A percentile compares a stretch with the other conserved stretches of the same genome.
Conservation (phyloP, 1,284 basidiomycete species). For the Hemileia vastatrix region DNA sequence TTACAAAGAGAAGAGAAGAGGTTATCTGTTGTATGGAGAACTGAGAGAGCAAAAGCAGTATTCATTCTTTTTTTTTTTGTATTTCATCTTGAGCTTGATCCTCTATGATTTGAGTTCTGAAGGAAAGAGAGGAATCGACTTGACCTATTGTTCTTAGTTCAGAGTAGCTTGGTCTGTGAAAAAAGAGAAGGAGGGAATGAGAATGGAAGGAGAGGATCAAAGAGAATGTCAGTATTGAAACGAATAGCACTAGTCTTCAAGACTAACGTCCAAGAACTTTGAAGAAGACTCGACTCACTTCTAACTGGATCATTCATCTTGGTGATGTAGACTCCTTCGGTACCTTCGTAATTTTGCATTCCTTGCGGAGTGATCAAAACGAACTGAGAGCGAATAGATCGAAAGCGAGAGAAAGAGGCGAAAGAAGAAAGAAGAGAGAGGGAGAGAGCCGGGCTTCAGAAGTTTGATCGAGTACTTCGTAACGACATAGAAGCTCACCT, state of each 20-base stretch:
- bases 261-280: too few species aligned
- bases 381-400: constrained; percentile 18
- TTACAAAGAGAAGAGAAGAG: too few species aligned
- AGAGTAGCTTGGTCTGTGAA: not conserved
- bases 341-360: constrained; percentile 28
- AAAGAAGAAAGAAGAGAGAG: not conserved
- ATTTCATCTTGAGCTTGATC: too few species aligned
- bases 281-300: not conserved
- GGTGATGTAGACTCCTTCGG: not conserved
- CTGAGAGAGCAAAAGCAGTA: too few species aligned
- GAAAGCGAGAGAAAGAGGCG: not conserved
- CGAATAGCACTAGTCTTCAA: too few species aligned
- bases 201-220: not conserved
- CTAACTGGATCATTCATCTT: not conserved
- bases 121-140: too few species aligned
- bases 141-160: too few species aligned
- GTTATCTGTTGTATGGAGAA: too few species aligned
- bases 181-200: not conserved
- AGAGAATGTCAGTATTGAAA: not conserved
- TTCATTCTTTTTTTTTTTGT: too few species aligned
- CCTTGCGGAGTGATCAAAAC: constrained; percentile 39
- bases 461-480: too few species aligned
- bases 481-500: too few species aligned
- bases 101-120: too few species aligned
- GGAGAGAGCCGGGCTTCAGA: not conserved